Base-by-base conservation (phyloP, 2,329 filamentous ascomycete genomes). In the Fonsecaea nubica region DNA sequence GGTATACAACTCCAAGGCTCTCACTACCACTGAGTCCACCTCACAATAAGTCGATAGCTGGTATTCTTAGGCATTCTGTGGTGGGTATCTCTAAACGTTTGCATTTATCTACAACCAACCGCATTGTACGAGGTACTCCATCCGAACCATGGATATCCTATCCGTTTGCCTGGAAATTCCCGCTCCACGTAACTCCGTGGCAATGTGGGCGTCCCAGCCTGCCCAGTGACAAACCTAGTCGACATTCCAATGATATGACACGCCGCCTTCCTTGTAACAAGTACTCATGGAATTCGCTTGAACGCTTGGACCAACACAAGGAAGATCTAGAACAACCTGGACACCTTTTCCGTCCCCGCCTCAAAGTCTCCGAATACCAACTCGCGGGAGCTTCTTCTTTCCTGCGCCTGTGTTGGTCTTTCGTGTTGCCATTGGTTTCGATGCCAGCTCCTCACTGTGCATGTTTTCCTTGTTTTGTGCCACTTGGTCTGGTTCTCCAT, bases 311-410 rank as follows among this genome's bases (percentile, higher is more conserved):
- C 33, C 56, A 50, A 65, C 58, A 60, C 53, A 15, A 30, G 8
- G 25, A 21, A 45, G 36, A 55, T 62, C 38, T 48, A 62, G 52
- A 21, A 62, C 21, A 21, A 3, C 18, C 36, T 36, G 35, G 2
- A 18, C 15, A 55, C 35, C 12, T 35, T 36, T 13, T 18, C 40
- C 25, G 15, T 21, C 36, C 7, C 15, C 8, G 15, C 18, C 25
- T 72, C 62, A 72, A 52, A 72, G 62, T 38, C 71, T 55, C 12
- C 71, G 71, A 38, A 72, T 69, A 13, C 71, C 71, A 21, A 71
- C 55, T 30, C 71, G 65, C 59, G 71, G 67, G 32, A 58, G 66
- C 10, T 50, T 57, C 48, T 42, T 64, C 42, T 52, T 69, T 21
- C 36, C 35, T 25, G 61, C 48, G 4, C 48, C 65, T 4, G 63